phyloP scores from a whole-genome alignment of 805 yeast genomes.

The Saturnispora saitoi region DNA sequence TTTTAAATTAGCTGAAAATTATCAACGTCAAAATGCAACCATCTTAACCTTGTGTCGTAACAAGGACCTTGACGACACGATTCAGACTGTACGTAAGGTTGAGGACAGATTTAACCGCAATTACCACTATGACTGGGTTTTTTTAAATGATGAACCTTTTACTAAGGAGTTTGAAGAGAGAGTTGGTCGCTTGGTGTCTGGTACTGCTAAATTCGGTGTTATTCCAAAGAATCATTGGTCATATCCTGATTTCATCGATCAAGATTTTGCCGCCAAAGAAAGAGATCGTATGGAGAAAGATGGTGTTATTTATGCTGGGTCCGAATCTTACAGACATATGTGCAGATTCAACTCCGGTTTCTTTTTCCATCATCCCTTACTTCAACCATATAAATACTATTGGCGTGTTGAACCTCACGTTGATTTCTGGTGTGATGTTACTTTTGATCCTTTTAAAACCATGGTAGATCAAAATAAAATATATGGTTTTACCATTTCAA shows the following conservation, averaged over 20 bases:
- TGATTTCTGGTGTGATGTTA: slow-evolving; percentile 49
- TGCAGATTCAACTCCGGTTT: slow-evolving; percentile 40
- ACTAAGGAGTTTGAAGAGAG: slow-evolving; percentile 56
- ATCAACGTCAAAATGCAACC: slow-evolving; percentile 37
- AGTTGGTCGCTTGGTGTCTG: slow-evolving; percentile 49
- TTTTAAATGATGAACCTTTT: slow-evolving; percentile 74
- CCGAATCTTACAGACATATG: slow-evolving; percentile 39
- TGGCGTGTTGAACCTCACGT: slow-evolving; percentile 77
- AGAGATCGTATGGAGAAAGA: slow-evolving; percentile 46
- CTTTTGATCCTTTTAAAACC: slow-evolving; percentile 52
- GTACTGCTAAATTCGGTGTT: slow-evolving; percentile 60
- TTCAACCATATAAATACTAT: slow-evolving; percentile 55
- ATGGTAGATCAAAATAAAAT: slow-evolving; percentile 45
- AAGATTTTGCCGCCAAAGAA: slow-evolving; percentile 53
- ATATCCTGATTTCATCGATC: slow-evolving; percentile 73
- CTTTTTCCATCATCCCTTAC: slow-evolving; percentile 51
- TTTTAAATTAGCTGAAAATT: slow-evolving; percentile 9
- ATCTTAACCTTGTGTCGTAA: slow-evolving; percentile 64
- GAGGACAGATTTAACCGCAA: slow-evolving; percentile 75
- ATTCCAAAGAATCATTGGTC: slow-evolving; percentile 82
- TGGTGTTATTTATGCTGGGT: slow-evolving; percentile 33
- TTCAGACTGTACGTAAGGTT: slow-evolving; percentile 55
- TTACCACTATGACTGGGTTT: slow-evolving; percentile 86
- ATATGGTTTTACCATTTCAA: slow-evolving; percentile 61
- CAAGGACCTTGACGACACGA: slow-evolving; percentile 47